Base-by-base conservation (phyloP, 1,284 basidiomycete species). In the Albatrellus sp. region DNA sequence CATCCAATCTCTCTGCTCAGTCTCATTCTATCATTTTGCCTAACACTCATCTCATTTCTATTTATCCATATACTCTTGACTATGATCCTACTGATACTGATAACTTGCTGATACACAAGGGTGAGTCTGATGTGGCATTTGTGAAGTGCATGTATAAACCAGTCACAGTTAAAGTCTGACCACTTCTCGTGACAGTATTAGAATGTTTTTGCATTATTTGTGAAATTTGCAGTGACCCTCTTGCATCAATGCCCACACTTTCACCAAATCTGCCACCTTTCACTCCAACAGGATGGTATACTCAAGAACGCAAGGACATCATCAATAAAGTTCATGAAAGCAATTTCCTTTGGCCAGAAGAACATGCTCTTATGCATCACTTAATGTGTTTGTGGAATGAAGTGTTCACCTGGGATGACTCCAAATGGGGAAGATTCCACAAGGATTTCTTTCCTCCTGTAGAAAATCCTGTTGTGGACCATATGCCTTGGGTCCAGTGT, bases 381-480 rank as follows among this genome's bases (percentile, higher is more conserved):
- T 45, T 60, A 31, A 50, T 59, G 40, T 33, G 36, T 10, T 8
- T 39, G 6, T 50, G 57, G 9, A 47, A 60, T 9, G 35, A 48
- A 4, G 59, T 42, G 0, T 60, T 65, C 29, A 58, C 64, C 7
- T 67, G 59, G 63, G 45, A 55, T 7, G 58, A 67, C 33, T 28
- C 39, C 0, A 60, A 68, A 43, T 43, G 55, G 16, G 64, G 66
- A 0, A 39, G 44, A 0, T 66, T 24, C 24, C 24, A 24, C 4
- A 7, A 24, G 7, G 3, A 24, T 7, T 24, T 24, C 7, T 24
- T 7, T 24, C 24, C 24, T 24, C 24, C 7, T 7, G 7, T 24
- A 4, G 24, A 24, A 3, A 24, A 4, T 24, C 24, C 24, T 24
- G 24, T 24, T 24, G 24, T 24, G 7, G 24, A 24, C 2, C 64